These are phyloP conservation scores for Camellia sinensis DNA, from an alignment of 148 eudicot species.

Conservation along the genomic window DNA sequence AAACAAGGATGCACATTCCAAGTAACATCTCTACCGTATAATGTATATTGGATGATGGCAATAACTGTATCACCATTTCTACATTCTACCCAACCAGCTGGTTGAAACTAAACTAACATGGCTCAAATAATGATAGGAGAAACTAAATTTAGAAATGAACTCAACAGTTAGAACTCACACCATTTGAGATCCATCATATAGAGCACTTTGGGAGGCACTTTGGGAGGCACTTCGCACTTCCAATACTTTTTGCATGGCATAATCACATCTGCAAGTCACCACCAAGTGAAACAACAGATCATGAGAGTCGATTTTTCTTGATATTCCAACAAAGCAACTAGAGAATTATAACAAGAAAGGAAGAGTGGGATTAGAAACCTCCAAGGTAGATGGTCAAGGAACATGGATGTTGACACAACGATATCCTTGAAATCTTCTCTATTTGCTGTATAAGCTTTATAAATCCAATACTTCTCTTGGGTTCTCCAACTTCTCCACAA, in stretches of 20 bases:
- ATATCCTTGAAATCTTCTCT: slow-evolving; percentile 69
- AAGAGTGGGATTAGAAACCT: slow-evolving; percentile 31
- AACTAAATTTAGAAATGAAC: background rate
- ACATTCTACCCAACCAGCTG: background rate
- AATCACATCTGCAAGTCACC: slow-evolving; percentile 38
- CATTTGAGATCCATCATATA: slow-evolving; percentile 16
- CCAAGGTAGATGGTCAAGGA: slow-evolving; percentile 90
- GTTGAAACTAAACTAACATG: background rate
- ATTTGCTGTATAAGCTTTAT: slow-evolving; percentile 53
- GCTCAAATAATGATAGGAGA: background rate
- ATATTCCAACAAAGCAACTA: background rate
- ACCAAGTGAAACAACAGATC: background rate
- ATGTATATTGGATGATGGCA: no score
- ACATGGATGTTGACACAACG: slow-evolving; percentile 63
- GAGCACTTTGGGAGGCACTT: background rate
- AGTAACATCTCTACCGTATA: no score
- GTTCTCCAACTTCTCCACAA: slow-evolving; percentile 46
- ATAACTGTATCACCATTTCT: background rate
- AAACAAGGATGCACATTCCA: no score
- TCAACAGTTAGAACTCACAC: slow-evolving; percentile 16
- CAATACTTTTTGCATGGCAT: slow-evolving; percentile 48
- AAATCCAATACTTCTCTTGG: slow-evolving; percentile 33
- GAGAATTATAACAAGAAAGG: background rate
- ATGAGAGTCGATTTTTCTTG: background rate
- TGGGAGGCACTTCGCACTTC: slow-evolving; percentile 21